phyloP scores from a whole-genome alignment of 2,329 filamentous ascomycete genomes.

The Alternaria dauci region DNA sequence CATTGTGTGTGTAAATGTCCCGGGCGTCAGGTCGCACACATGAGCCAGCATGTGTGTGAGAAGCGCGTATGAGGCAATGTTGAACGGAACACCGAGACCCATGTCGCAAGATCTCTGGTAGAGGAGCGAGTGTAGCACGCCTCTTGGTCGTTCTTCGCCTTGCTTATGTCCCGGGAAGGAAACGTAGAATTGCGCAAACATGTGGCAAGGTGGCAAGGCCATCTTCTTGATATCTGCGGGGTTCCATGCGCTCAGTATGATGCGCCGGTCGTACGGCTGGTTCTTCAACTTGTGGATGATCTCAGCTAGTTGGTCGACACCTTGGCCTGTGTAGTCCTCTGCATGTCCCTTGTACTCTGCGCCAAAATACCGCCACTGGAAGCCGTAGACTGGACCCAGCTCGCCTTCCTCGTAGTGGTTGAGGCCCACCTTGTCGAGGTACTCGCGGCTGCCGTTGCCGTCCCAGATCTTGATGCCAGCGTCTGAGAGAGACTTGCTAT shows the following conservation, averaged over 20 bases:
- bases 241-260: conserved; percentile 95
- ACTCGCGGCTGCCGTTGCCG: conserved; percentile 90
- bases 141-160: conserved; percentile 58
- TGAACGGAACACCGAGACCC: conserved; percentile 96
- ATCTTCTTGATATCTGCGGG: conserved; percentile 84
- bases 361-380: conserved; percentile 98
- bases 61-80: conserved; percentile 93
- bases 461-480: conserved; percentile 98
- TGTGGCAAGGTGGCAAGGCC: conserved; percentile 93
- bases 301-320: conserved; percentile 91
- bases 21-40: conserved; percentile 82
- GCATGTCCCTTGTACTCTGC: conserved; percentile 75
- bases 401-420: conserved; percentile 85
- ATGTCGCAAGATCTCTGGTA: conserved; percentile 97
- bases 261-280: conserved; percentile 86
- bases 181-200: conserved; percentile 97
- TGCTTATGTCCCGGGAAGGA: conserved; percentile 66
- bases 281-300: conserved; percentile 86
- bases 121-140: conserved; percentile 83
- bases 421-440: conserved; percentile 85
- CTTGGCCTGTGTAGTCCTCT: conserved; percentile 84
- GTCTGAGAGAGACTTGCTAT: conserved; percentile 76
- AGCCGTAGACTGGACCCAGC: conserved; percentile 94
- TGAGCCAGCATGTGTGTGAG: conserved; percentile 95
- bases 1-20: conserved; percentile 93